Conservation (phyloP, 306 rosid species). For the Sicyos edulis region DNA sequence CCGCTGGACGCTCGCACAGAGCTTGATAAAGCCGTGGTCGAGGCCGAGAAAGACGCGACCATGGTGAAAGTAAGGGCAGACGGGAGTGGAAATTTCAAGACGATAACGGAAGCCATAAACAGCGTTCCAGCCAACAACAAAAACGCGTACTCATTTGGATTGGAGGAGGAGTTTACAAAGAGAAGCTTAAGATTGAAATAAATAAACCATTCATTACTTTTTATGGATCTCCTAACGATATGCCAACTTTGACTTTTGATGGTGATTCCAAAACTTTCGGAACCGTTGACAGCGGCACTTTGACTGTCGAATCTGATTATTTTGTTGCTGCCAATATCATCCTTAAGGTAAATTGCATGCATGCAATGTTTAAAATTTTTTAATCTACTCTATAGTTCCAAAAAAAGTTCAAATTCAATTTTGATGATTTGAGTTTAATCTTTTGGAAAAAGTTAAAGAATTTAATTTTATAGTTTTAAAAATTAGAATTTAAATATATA, state of each 20-base stretch:
- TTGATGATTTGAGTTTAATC: no score
- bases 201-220: slow-evolving; percentile 46
- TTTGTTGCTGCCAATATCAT: slow-evolving; percentile 38
- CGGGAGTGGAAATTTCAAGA: slow-evolving; percentile 50
- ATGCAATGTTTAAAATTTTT: no score
- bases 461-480: no score
- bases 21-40: slow-evolving; percentile 33
- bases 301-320: slow-evolving; percentile 32
- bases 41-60: slow-evolving; percentile 31
- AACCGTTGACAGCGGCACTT: slow-evolving; percentile 51
- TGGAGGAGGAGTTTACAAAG: no score
- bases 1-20: neutral
- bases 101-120: slow-evolving; percentile 38
- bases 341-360: slow-evolving; percentile 21
- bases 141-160: slow-evolving; percentile 41
- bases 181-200: slow-evolving; percentile 41
- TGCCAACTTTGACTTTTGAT: slow-evolving; percentile 34
- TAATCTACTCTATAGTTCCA: no score
- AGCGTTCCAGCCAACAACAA: slow-evolving; percentile 42
- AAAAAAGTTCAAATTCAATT: no score
- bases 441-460: no score
- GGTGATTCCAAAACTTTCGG: slow-evolving; percentile 45
- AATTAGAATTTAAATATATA: no score
- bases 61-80: slow-evolving; percentile 39
- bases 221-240: slow-evolving; percentile 24